Base-by-base conservation (phyloP, 805 yeast genomes). In the Saturnispora diversa region DNA sequence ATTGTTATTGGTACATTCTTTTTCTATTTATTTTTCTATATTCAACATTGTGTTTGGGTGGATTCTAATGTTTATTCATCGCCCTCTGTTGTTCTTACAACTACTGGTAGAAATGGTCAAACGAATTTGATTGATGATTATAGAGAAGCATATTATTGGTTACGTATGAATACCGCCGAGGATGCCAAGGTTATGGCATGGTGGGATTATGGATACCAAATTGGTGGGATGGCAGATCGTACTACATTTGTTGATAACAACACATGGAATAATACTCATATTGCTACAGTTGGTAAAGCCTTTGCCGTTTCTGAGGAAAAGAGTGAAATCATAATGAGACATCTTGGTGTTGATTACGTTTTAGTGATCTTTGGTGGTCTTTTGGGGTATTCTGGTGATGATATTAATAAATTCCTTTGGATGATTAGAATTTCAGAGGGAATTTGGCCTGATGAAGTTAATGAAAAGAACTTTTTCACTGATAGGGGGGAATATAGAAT, bases 161-260 rank as follows among this genome's bases (percentile, higher is more conserved):
- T 92, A 53, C 79, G 98, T 57, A 88, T 90, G 95, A 92, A 92
- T 66, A 92, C 98, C 1, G 78, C 84, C 3, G 96, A 92, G 60
- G 97, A 92, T 59, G 84, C 97, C 26, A 88, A 84, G 62, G 83
- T 92, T 46, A 86, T 94, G 82, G 81, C 97, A 9, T 92, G 99
- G 98, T 92, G 99, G 99, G 98, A 94, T 69, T 94, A 94, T 58
- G 99, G 99, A 41, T 92, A 92, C 64, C 99, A 92, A 69, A 92
- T 92, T 55, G 98, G 98, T 53, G 99, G 99, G 48, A 92, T 92
- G 97, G 98, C 98, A 34, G 98, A 92, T 65, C 77, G 99, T 58
- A 90, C 97, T 49, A 92, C 99, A 5, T 71, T 92, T 52, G 99
- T 94, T 29, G 99, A 92, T 63, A 92, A 92, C 74, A 92, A 92